Evolutionary conservation across 2,329 filamentous ascomycete species (phyloP).

Genomic region (Acrocalymma vagum): DNA sequence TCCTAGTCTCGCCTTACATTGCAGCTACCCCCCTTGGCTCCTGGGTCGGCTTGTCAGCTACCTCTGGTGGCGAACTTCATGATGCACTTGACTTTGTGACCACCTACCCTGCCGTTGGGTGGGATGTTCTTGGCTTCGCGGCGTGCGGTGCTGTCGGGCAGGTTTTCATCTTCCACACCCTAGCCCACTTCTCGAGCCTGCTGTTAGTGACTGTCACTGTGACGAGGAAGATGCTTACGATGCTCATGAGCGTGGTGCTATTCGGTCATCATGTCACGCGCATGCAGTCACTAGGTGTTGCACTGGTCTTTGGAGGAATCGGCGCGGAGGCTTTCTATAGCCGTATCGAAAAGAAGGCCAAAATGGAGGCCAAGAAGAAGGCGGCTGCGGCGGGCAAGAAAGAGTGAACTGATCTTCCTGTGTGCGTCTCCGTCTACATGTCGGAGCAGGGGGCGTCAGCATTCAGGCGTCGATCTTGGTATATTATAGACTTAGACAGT

Average conservation of each 20-base stretch:
- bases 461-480: no score
- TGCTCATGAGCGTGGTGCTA: slow-evolving; percentile 94
- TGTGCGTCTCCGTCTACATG: no score
- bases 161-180: slow-evolving; percentile 94
- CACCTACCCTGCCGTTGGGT: slow-evolving; percentile 81
- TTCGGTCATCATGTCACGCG: slow-evolving; percentile 86
- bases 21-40: slow-evolving; percentile 63
- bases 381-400: slow-evolving; percentile 23
- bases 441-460: no score
- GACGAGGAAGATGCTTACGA: slow-evolving; percentile 98
- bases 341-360: slow-evolving; percentile 82
- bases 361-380: slow-evolving; percentile 68
- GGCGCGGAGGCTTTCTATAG: slow-evolving; percentile 88
- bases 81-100: slow-evolving; percentile 84
- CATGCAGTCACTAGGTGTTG: slow-evolving; percentile 96
- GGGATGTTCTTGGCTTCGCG: slow-evolving; percentile 89
- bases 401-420: no score
- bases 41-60: slow-evolving; percentile 51
- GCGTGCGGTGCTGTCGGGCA: slow-evolving; percentile 92
- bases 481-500: no score
- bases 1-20: slow-evolving; percentile 82
- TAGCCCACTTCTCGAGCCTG: slow-evolving; percentile 90
- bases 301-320: slow-evolving; percentile 92
- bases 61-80: slow-evolving; percentile 73
- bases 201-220: slow-evolving; percentile 96